Evolutionary conservation across 495 filamentous ascomycete genomes (phyloP), one percentile per base, ranked within the genome.

Genomic region (Delitschia confertaspora): DNA sequence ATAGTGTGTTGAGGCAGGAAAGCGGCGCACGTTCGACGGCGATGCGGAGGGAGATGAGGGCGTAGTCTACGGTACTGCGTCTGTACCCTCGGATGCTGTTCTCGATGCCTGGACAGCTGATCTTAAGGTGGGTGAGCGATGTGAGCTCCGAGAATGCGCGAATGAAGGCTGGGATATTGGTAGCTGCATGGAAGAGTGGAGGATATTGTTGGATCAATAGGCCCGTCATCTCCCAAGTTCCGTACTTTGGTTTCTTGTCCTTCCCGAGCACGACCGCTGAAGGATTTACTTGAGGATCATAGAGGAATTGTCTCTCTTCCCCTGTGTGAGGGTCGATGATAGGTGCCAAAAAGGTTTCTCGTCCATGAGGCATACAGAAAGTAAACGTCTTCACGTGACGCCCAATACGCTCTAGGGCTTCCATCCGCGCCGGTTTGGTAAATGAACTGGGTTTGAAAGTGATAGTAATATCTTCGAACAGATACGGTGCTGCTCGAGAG

Each of bases 131-230:
- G 27, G 71, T 67, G 50, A 91, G 68, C 53, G 74, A 74, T 22
- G 72, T 64, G 45, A 88, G 60, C 27, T 72, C 60, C 13, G 70
- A 69, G 50, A 88, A 71, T 32, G 81, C 80, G 38, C 71, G 69
- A 20, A 87, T 76, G 65, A 88, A 88, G 24, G 82, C 78, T 4
- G 80, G 71, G 9, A 88, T 76, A 53, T 91, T 85, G 34, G 81
- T 84, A n/a, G 84, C 83, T 3, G 83, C 79, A 53, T 88, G 85
- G 65, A 88, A 91, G 5, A 88, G 63, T 5, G 85, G 80, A 25
- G 82, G 79, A 53, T 86, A 88, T 59, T 88, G 85, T 53, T 82
- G 73, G 25, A 83, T 79, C 26, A 88, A 70, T 33, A 88, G 64
- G 56, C 85, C 80, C 33, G 67, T 73, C 61, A 73, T 69, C 42